A percentile compares a stretch with the other conserved stretches of the same genome.
These are phyloP conservation scores for Aphanomyces stellatus DNA, from an alignment of 352 stramenopile species.

Conservation along the genomic window DNA sequence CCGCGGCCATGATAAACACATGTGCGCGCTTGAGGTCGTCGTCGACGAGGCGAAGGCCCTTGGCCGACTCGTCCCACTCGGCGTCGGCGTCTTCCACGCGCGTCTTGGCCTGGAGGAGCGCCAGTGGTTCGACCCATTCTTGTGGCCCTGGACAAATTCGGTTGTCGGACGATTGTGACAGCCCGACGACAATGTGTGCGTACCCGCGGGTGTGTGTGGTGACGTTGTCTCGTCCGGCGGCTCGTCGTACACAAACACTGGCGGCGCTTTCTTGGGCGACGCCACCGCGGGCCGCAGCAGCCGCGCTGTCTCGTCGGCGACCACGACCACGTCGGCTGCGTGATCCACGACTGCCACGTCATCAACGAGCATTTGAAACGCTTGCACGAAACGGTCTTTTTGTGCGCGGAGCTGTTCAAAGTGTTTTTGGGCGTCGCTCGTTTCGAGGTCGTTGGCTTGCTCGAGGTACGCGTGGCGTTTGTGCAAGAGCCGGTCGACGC, in stretches of 20 bases:
- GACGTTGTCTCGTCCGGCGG: too few relatives aligned
- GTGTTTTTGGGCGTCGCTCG: background rate
- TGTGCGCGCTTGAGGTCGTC: constrained; percentile 14
- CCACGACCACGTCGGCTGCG: background rate
- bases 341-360: constrained; percentile 3
- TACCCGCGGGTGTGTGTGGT: too few relatives aligned
- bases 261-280: background rate
- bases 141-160: too few relatives aligned
- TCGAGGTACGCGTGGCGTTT: background rate
- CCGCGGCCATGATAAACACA: constrained; percentile 5
- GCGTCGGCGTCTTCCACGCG: constrained; percentile 4
- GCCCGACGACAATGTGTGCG: too few relatives aligned
- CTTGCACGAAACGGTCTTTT: background rate
- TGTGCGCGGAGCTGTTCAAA: constrained; percentile 3
- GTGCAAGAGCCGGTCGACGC: background rate
- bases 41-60: background rate
- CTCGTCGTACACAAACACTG: background rate
- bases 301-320: background rate
- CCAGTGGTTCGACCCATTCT: constrained; percentile 11
- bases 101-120: background rate
- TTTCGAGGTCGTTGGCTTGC: background rate
- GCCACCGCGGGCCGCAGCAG: background rate
- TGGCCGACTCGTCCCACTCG: background rate
- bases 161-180: too few relatives aligned
- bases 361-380: background rate